These are phyloP conservation scores for Colletotrichum horii DNA, from an alignment of 2,329 filamentous ascomycete genomes.

Conservation along the genomic window DNA sequence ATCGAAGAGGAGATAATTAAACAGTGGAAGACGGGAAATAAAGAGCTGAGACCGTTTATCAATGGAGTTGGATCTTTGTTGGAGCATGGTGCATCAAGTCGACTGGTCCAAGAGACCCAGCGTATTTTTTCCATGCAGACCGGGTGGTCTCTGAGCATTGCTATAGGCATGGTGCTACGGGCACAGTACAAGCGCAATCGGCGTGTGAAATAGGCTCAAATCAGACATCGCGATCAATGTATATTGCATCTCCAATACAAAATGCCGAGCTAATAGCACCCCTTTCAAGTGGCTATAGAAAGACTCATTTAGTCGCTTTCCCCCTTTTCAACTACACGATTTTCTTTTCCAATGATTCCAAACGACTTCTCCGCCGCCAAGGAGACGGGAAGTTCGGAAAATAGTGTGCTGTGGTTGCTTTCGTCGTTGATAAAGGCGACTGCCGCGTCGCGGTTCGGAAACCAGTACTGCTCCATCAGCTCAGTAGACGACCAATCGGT, in stretches of 20 bases:
- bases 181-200: neutral
- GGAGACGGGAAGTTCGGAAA: neutral
- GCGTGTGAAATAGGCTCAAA: neutral
- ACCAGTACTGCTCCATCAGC: neutral
- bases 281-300: fast-evolving
- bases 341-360: neutral
- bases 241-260: neutral
- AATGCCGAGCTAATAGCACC: neutral
- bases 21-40: neutral
- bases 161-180: neutral
- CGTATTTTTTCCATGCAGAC: neutral
- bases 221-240: neutral
- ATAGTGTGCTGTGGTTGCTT: neutral
- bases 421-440: neutral
- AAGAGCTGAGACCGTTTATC: neutral
- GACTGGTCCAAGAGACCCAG: neutral
- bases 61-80: neutral
- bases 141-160: neutral
- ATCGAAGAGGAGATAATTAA: neutral
- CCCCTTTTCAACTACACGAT: neutral
- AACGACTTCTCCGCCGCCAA: neutral
- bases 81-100: neutral
- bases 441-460: neutral
- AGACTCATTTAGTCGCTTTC: neutral
- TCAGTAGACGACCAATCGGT: neutral